These are phyloP conservation scores for Lepiota venenata DNA, from an alignment of 768 basidiomycete genomes.

Conservation along the genomic window DNA sequence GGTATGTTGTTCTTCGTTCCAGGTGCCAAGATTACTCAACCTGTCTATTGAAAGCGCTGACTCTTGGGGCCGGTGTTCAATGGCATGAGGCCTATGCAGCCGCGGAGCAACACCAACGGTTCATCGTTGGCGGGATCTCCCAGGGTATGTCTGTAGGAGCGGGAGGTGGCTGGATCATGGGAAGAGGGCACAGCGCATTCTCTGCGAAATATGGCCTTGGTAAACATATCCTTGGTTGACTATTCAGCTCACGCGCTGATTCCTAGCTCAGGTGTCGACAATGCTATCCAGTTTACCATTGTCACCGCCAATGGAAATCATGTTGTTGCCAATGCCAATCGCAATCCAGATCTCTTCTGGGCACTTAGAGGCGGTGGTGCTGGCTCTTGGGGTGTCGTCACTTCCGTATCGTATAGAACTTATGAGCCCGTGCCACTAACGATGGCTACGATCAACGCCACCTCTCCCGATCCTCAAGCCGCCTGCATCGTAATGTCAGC, in stretches of 20 bases:
- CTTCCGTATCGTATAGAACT: constrained; percentile 42
- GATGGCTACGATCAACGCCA: constrained; percentile 21
- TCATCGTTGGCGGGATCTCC: constrained; percentile 44
- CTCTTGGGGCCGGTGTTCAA: constrained; percentile 40
- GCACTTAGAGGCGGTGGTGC: constrained; percentile 51
- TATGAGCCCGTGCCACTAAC: constrained; percentile 34
- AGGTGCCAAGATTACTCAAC: background rate
- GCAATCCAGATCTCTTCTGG: constrained; percentile 48
- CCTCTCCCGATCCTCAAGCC: constrained; percentile 24
- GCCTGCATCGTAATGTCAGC: constrained; percentile 29
- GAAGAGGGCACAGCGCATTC: constrained; percentile 42
- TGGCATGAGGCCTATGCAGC: constrained; percentile 41
- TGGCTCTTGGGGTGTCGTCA: constrained; percentile 46
- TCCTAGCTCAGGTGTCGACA: constrained; percentile 37
- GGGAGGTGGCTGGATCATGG: constrained; percentile 45
- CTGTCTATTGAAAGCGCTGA: constrained; percentile 18
- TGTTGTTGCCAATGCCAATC: constrained; percentile 35
- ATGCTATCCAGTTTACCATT: constrained; percentile 40
- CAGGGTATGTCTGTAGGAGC: constrained; percentile 40
- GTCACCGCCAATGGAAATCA: constrained; percentile 39
- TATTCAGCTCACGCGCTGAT: constrained; percentile 29
- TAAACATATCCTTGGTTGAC: constrained; percentile 30
- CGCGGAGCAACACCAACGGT: constrained; percentile 31
- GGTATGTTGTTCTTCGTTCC: constrained; percentile 11
- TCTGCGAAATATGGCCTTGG: constrained; percentile 41